Percentiles rank a stretch among this genome's conserved stretches.
Evolutionary conservation across 371 early-diverging fungal genomes (phyloP).

Genomic region (Blakeslea trispora): DNA sequence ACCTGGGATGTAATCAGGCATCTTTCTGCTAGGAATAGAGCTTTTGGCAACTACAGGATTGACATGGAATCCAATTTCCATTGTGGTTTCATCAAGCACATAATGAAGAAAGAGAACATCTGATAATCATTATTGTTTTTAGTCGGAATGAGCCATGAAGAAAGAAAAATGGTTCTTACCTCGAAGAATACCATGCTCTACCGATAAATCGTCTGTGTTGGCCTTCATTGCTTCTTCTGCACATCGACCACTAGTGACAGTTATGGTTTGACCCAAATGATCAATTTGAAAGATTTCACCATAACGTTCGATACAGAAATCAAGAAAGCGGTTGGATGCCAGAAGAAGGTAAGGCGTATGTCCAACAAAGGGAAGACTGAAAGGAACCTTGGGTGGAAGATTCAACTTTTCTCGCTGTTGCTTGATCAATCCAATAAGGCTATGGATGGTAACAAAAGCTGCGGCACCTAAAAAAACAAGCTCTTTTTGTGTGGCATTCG

Average conservation of each 20-base stretch:
- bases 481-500: constrained; percentile 32
- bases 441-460: constrained; percentile 31
- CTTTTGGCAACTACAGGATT: constrained; percentile 32
- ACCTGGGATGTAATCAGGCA: constrained; percentile 20
- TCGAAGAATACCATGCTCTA: constrained; percentile 33
- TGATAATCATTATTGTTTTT: too few relatives aligned
- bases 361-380: constrained; percentile 35
- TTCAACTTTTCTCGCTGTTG: constrained; percentile 23
- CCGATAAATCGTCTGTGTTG: constrained; percentile 21
- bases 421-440: constrained; percentile 25
- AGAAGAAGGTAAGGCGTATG: constrained; percentile 32
- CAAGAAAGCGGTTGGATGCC: constrained; percentile 28
- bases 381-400: constrained; percentile 38
- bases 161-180: constrained; percentile 18
- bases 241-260: constrained; percentile 27
- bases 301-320: constrained; percentile 38
- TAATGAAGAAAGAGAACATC: constrained; percentile 40
- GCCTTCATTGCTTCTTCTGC: constrained; percentile 40
- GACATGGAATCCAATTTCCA: constrained; percentile 32
- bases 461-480: constrained; percentile 28
- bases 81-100: constrained; percentile 19
- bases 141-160: not conserved
- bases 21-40: constrained; percentile 19
- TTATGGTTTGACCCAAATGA: constrained; percentile 23
- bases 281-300: constrained; percentile 37